Base-by-base conservation (phyloP, 208 protist species). In the Acanthamoeba pearcei region DNA sequence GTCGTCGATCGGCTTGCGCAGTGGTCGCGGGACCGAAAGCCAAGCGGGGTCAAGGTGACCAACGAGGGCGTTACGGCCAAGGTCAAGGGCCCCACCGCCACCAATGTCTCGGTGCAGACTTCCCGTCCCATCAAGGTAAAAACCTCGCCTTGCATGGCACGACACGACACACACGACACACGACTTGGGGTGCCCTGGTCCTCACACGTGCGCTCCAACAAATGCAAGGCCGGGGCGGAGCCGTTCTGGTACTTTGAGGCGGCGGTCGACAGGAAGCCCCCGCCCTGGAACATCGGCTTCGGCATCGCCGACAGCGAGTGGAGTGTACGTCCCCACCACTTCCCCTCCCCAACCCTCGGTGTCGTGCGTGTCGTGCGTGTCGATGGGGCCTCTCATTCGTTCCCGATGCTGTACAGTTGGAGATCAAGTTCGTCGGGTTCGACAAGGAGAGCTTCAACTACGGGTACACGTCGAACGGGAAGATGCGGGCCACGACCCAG, bases 381-480 rank as follows among this genome's bases (percentile, higher is more conserved):
- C 72, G 72, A 27, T 5, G n/a, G n/a, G 15, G n/a, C 27, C 22
- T 53, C 49, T 53, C 29, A 15, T 55, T 53, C 42, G 17, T 62
- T 53, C 42, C 57, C 38, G 29, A 49, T 46, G 29, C 46, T 10
- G 6, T 13, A 68, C 64, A 92, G 86, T 74, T 76, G 62, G 62
- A 92, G 64, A 74, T 76, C 64, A 92, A 92, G 86, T 92, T 92
- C 49, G 86, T 92, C 1, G 86, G 86, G 27, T 92, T 92, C 60
- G 86, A 92, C 9, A 70, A 74, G 64, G 62, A 74, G 22, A 68
- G 55, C 62, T 92, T 92, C 60, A 92, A 92, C 86, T 92, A 92
- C 64, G 86, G 86, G 5, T 92, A 92, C 62, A 92, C 86, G 32
- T 92, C 86, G 17, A 92, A 92, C 86, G 86, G 86, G 24, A 74